Evolutionary conservation across 129 eudicot genomes (phyloP), one percentile per base, ranked within the genome.

Genomic region (Escallonia herrerae): DNA sequence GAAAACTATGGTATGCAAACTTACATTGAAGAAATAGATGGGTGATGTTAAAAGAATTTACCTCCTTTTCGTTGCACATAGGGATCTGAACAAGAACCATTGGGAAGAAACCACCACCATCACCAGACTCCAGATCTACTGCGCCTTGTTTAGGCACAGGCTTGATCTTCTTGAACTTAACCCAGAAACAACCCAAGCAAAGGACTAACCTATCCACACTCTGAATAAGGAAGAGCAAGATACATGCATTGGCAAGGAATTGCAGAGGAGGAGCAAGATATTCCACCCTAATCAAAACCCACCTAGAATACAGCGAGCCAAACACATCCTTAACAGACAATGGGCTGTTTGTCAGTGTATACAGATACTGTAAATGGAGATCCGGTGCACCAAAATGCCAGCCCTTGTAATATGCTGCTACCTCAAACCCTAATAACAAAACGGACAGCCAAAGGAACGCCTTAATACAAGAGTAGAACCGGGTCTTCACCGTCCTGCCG

Each of bases 31-130:
- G 40, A 45, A 64, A 4, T 60, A 73, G 64, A 22, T 15, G 64
- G 44, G 68, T 58, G 33, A 22, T 22, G 3, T 50, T 37, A 7
- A 56, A 61, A 7, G 60, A 70, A 52, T 5, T 73, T 69, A 87
- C 97, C 97, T 91, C 97, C 72, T 62, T 81, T 70, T 91, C 97
- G 47, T 91, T 91, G 77, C 97, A 91, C 97, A 91, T 91, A 40
- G 97, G 97, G 77, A 91, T 91, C 84, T 91, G 97, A 74, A 91
- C 94, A 70, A 91, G 83, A 67, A 91, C 97, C 97, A 91, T 91
- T 6, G 97, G 97, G 49, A 78, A 91, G 70, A 71, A 91, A 13
- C 80, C 96, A 65, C 67, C 77, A 56, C 58, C 68, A 38, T 76
- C 82, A 39, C 95, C 94, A 58, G 82, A 79, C 80, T 87, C 97